Evolutionary conservation across 2,329 filamentous ascomycete genomes (phyloP).

Genomic region (Erysiphe pulchra): DNA sequence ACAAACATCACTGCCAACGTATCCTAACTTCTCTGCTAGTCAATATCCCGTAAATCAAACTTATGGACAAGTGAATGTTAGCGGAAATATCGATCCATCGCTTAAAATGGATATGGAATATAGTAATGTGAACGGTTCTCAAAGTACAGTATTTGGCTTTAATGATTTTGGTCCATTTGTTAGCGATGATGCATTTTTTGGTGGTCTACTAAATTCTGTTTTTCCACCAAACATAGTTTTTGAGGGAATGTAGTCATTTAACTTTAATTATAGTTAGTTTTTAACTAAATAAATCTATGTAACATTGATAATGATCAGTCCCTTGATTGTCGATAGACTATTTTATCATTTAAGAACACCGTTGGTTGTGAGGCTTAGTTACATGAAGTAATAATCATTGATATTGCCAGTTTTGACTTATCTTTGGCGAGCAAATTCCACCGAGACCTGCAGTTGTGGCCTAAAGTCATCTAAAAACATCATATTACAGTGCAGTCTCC

Average conservation of each 20-base stretch:
- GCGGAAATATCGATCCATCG: slow-evolving; percentile 10
- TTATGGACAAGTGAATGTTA: slow-evolving; percentile 3
- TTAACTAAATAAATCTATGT: too few relatives aligned
- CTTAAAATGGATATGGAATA: slow-evolving; percentile 10
- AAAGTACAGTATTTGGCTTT: slow-evolving; percentile 12
- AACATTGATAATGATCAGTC: too few relatives aligned
- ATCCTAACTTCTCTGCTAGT: neutral
- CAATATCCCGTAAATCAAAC: slow-evolving; percentile 3
- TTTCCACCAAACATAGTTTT: neutral
- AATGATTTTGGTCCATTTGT: slow-evolving; percentile 12
- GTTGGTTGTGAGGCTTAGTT: too few relatives aligned
- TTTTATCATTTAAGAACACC: too few relatives aligned
- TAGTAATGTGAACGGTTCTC: slow-evolving; percentile 10
- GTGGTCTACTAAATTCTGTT: slow-evolving; percentile 7
- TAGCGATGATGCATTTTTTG: slow-evolving; percentile 11
- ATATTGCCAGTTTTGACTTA: too few relatives aligned
- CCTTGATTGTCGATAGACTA: too few relatives aligned
- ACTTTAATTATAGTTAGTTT: too few relatives aligned
- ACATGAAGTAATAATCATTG: too few relatives aligned
- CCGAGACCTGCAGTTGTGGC: too few relatives aligned
- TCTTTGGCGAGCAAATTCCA: too few relatives aligned
- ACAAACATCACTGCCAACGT: slow-evolving; percentile 3
- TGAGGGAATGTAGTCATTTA: neutral
- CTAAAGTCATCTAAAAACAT: too few relatives aligned
- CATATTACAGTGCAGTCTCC: too few relatives aligned